Evolutionary conservation across 192 early-diverging fungal species (phyloP).

Genomic region (Coemansia sp.): DNA sequence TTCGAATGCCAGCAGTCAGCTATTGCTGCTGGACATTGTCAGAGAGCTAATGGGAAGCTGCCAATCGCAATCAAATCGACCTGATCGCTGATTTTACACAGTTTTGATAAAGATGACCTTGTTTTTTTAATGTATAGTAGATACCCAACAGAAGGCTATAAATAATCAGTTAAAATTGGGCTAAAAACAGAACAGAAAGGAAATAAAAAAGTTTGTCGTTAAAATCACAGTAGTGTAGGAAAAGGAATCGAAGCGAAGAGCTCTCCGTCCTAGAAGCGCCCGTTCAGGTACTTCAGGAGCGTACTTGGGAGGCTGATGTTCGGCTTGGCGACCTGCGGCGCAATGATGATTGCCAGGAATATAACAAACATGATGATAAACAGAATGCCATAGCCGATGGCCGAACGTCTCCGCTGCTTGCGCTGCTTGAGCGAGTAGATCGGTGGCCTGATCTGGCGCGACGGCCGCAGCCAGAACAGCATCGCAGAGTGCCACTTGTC

Average conservation of each 20-base stretch:
- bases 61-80: too few relatives aligned
- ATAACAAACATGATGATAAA: constrained; percentile 64
- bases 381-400: constrained; percentile 70
- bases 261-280: constrained; percentile 39
- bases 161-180: neutral
- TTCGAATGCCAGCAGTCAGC: too few relatives aligned
- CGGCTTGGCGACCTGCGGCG: constrained; percentile 60
- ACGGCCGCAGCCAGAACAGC: constrained; percentile 84
- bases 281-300: constrained; percentile 47
- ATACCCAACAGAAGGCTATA: too few relatives aligned
- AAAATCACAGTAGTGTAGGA: constrained; percentile 13
- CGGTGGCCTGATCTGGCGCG: constrained; percentile 74
- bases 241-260: neutral
- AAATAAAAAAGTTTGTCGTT: neutral
- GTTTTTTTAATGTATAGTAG: too few relatives aligned
- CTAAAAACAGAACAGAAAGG: neutral
- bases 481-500: constrained; percentile 77
- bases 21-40: too few relatives aligned
- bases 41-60: too few relatives aligned
- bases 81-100: too few relatives aligned
- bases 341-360: constrained; percentile 68
- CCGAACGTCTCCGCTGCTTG: constrained; percentile 63
- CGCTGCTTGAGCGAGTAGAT: constrained; percentile 72
- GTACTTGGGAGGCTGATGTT: constrained; percentile 30
- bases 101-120: too few relatives aligned